phyloP scores from a whole-genome alignment of 1,139 yeast genomes.

The Candida tropicalis region DNA sequence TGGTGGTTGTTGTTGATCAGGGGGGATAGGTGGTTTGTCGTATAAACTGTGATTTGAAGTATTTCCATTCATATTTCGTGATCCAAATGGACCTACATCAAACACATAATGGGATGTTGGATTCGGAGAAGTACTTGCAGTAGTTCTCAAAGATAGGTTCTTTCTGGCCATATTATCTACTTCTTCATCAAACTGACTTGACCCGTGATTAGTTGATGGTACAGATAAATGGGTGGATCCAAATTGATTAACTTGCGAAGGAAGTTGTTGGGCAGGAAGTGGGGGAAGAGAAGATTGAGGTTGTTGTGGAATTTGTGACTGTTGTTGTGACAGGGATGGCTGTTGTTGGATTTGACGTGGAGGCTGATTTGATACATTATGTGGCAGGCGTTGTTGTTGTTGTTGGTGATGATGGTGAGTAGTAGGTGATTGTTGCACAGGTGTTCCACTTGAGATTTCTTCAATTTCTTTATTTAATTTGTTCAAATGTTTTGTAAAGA shows the following conservation, averaged over 20 bases:
- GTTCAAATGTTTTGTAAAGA: slow-evolving; percentile 26
- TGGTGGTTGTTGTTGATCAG: slow-evolving; percentile 4
- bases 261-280: slow-evolving; percentile 4
- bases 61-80: slow-evolving; percentile 14
- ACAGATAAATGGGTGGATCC: slow-evolving; percentile 1
- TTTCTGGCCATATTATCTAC: slow-evolving; percentile 15
- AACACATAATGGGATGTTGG: slow-evolving; percentile 22
- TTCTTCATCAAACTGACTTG: slow-evolving; percentile 16
- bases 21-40: slow-evolving; percentile 8
- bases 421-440: slow-evolving; percentile 10
- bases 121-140: slow-evolving; percentile 16
- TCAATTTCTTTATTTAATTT: slow-evolving; percentile 30
- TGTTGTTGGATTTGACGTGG: slow-evolving; percentile 10
- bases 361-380: slow-evolving; percentile 10
- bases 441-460: slow-evolving; percentile 13
- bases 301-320: slow-evolving; percentile 10
- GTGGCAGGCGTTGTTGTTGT: slow-evolving; percentile 11
- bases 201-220: slow-evolving; percentile 1
- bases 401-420: slow-evolving; percentile 10
- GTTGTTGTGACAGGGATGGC: slow-evolving; percentile 10
- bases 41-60: slow-evolving; percentile 4
- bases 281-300: slow-evolving; percentile 6
- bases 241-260: slow-evolving; percentile 4
- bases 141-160: slow-evolving; percentile 16
- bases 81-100: slow-evolving; percentile 19